Evolutionary conservation across 2,329 filamentous ascomycete genomes (phyloP).

Genomic region (Helminthosporium solani): DNA sequence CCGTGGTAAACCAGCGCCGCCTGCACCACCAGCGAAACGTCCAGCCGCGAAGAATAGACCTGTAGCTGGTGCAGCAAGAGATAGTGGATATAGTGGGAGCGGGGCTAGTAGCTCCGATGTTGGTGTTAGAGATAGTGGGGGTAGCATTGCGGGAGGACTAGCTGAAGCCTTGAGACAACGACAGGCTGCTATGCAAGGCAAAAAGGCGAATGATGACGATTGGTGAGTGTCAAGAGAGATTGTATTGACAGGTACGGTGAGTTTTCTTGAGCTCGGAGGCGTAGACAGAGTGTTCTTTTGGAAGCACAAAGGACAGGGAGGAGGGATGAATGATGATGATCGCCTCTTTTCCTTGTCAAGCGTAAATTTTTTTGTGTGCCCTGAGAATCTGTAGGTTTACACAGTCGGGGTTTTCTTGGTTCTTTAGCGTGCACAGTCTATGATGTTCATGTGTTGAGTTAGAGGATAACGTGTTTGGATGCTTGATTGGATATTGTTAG

Average conservation of each 20-base stretch:
- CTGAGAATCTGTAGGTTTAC: background rate
- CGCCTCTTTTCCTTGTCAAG: background rate
- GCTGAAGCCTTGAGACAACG: slow-evolving; percentile 52
- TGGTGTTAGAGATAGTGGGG: slow-evolving; percentile 43
- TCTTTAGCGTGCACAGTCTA: background rate
- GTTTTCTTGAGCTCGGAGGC: too few relatives aligned
- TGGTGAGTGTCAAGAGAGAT: slow-evolving; percentile 26
- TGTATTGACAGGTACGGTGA: background rate
- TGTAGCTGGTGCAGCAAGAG: slow-evolving; percentile 65
- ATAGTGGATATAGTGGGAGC: slow-evolving; percentile 54
- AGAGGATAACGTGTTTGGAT: background rate
- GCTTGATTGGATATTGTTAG: background rate
- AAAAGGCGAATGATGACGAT: slow-evolving; percentile 40
- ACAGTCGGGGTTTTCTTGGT: too few relatives aligned
- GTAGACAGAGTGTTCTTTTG: too few relatives aligned
- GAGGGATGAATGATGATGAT: background rate
- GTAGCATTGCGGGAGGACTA: slow-evolving; percentile 51
- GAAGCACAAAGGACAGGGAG: background rate
- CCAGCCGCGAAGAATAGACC: slow-evolving; percentile 70
- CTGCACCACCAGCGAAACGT: slow-evolving; percentile 77
- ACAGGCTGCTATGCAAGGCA: slow-evolving; percentile 51
- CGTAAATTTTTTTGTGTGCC: background rate
- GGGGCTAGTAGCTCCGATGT: slow-evolving; percentile 40
- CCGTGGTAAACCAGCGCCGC: slow-evolving; percentile 68
- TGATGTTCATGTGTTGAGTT: background rate